Conservation (phyloP, 1,139 yeast genomes). For the Protomyces arabidopsidicola region DNA sequence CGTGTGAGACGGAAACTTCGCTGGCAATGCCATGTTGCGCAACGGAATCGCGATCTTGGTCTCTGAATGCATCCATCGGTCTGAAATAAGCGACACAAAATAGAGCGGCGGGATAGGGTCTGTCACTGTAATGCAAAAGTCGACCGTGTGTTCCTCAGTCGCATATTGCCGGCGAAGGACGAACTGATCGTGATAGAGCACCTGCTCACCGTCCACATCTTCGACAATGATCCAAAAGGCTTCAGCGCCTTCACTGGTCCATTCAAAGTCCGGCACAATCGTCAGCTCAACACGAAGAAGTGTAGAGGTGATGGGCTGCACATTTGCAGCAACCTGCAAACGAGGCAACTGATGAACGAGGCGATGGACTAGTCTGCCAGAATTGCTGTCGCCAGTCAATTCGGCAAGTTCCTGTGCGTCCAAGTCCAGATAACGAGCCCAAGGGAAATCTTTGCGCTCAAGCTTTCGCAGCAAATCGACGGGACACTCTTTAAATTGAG, state of each 20-base stretch:
- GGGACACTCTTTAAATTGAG: constrained; percentile 73
- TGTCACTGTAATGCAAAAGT: constrained; percentile 57
- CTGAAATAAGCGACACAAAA: constrained; percentile 68
- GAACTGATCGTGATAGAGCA: constrained; percentile 58
- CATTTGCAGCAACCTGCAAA: constrained; percentile 52
- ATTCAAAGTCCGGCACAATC: constrained; percentile 65
- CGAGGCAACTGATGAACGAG: constrained; percentile 69
- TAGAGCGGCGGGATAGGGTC: constrained; percentile 71
- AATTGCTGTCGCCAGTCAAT: constrained; percentile 67
- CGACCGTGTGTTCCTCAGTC: constrained; percentile 54
- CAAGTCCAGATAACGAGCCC: constrained; percentile 68
- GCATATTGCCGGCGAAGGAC: constrained; percentile 50
- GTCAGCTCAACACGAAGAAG: constrained; percentile 63
- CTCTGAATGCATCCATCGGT: constrained; percentile 78
- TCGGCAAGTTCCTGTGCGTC: constrained; percentile 74
- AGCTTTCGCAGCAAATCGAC: constrained; percentile 63
- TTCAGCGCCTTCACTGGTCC: constrained; percentile 61
- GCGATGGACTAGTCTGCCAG: constrained; percentile 59
- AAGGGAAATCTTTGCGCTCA: constrained; percentile 78
- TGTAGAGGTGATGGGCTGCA: constrained; percentile 73
- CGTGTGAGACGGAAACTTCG: constrained; percentile 62
- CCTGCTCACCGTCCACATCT: constrained; percentile 74
- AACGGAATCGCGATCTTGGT: constrained; percentile 59
- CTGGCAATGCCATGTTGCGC: constrained; percentile 56
- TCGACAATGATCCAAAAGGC: constrained; percentile 68